Evolutionary conservation across 73 alveolate species (phyloP).

Genomic region (Urostyla sp.): DNA sequence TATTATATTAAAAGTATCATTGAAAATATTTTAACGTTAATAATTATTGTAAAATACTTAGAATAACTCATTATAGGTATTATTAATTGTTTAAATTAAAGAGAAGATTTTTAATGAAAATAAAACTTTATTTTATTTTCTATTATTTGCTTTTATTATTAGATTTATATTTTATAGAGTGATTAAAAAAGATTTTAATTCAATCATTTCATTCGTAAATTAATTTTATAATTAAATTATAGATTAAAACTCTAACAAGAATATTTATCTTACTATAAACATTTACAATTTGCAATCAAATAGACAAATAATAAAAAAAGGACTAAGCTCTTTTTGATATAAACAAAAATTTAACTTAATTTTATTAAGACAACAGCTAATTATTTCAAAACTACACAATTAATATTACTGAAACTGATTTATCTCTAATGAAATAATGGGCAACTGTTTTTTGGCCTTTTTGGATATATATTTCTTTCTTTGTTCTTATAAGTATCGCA

Average conservation of each 20-base stretch:
- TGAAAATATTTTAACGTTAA: background rate
- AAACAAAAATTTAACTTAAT: background rate
- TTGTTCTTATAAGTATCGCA: constrained; percentile 2
- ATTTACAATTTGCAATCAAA: constrained; percentile 13
- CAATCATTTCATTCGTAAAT: constrained; percentile 40
- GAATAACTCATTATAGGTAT: background rate
- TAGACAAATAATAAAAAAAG: constrained; percentile 5
- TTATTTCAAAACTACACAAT: background rate
- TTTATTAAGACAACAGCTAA: background rate
- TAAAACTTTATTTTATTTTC: constrained; percentile 23
- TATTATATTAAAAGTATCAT: background rate
- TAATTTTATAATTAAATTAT: background rate
- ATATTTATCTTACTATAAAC: constrained; percentile 7
- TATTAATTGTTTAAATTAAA: constrained; percentile 8
- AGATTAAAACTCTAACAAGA: constrained; percentile 48
- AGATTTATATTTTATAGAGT: constrained; percentile 45
- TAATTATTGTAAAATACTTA: background rate
- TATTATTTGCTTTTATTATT: constrained; percentile 10
- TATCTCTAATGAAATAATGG: constrained; percentile 24
- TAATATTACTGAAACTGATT: background rate
- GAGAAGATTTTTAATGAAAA: background rate
- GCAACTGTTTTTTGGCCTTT: constrained; percentile 55
- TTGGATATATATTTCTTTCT: constrained; percentile 47
- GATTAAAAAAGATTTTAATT: constrained; percentile 37
- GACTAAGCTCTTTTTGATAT: background rate